A percentile compares a stretch with the other conserved stretches of the same genome.
phyloP scores from a whole-genome alignment of 768 basidiomycete genomes.

The Suillus occidentalis region DNA sequence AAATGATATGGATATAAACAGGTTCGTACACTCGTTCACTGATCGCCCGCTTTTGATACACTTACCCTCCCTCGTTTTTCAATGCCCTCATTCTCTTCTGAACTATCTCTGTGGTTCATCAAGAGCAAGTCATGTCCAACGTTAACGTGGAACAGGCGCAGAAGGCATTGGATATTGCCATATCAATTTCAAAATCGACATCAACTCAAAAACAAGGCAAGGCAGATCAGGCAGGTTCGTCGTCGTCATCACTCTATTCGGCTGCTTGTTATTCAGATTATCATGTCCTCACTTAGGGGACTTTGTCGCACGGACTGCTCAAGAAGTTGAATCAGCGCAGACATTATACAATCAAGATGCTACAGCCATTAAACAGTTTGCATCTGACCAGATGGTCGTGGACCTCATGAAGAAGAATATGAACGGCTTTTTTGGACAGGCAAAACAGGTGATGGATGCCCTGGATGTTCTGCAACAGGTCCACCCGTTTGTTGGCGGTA shows the following conservation, averaged over 20 bases:
- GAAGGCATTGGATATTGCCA: not conserved
- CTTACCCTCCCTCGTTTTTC: no score
- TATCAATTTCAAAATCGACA: not conserved
- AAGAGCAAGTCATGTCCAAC: not conserved
- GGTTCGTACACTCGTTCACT: no score
- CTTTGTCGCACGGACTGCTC: not conserved
- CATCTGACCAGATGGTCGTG: not conserved
- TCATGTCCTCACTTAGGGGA: not conserved
- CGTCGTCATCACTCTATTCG: not conserved
- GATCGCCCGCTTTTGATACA: no score
- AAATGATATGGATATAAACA: no score
- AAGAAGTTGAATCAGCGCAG: not conserved
- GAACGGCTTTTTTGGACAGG: slow-evolving; percentile 20
- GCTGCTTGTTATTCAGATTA: not conserved
- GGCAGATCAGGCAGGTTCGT: not conserved
- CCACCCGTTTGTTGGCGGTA: slow-evolving; percentile 30
- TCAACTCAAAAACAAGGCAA: no score
- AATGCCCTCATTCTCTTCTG: no score
- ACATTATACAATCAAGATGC: slow-evolving; percentile 5
- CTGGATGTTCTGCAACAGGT: slow-evolving; percentile 28
- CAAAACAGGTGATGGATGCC: slow-evolving; percentile 23
- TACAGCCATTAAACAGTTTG: not conserved
- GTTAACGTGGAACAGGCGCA: not conserved
- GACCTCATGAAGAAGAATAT: slow-evolving; percentile 8
- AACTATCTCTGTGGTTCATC: no score